A percentile compares a stretch with the other conserved stretches of the same genome.
Conservation (phyloP, 192 early-diverging fungal species). For the Phlyctochytrium planicorne region DNA sequence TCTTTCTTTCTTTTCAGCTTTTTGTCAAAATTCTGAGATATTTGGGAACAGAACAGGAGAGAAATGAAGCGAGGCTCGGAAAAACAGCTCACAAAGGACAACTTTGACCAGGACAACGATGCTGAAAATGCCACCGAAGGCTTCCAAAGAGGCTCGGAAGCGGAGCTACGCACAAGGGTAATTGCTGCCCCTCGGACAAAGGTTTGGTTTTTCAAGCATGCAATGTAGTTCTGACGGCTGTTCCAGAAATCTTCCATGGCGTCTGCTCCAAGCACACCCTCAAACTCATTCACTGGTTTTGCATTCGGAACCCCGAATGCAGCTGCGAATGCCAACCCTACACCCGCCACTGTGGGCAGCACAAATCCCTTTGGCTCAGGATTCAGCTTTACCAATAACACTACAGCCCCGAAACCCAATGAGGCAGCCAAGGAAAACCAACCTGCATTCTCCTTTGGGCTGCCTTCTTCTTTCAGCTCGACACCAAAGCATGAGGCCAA, state of each 20-base stretch:
- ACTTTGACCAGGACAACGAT: background rate
- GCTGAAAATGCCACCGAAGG: background rate
- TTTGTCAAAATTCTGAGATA: no score
- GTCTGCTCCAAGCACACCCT: background rate
- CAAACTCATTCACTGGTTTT: conserved; percentile 2
- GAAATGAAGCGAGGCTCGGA: background rate
- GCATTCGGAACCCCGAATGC: background rate
- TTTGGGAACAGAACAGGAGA: no score
- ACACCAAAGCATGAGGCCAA: background rate
- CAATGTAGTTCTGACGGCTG: background rate
- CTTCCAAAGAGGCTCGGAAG: background rate
- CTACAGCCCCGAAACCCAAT: background rate
- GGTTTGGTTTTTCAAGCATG: background rate
- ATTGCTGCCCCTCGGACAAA: background rate
- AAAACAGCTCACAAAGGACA: background rate
- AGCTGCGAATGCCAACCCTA: background rate
- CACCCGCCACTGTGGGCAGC: background rate
- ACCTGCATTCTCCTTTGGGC: background rate
- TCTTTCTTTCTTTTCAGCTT: no score
- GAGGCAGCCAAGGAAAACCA: background rate
- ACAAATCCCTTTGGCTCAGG: background rate
- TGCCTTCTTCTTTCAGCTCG: background rate
- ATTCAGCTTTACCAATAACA: background rate
- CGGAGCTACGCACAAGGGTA: background rate
- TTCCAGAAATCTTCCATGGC: background rate